Evolutionary conservation across 768 basidiomycete species (phyloP).

Genomic region (Hygrophoropsis aurantiaca): DNA sequence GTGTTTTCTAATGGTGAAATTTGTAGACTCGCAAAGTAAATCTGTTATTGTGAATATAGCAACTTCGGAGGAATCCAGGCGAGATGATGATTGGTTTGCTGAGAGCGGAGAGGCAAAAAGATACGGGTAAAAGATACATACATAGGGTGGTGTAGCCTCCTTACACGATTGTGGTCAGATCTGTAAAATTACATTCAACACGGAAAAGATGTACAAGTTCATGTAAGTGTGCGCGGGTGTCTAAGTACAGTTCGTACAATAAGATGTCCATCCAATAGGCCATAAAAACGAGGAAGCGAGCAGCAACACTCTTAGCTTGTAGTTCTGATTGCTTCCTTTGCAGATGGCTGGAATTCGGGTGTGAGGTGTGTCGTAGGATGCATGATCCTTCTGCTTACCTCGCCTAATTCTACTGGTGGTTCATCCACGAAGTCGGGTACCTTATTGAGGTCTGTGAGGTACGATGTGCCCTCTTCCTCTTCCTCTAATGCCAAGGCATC

Average conservation of each 20-base stretch:
- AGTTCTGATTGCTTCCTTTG: slow-evolving; percentile 57
- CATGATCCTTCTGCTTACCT: slow-evolving; percentile 41
- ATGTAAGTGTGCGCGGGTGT: no score
- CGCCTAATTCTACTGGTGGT: slow-evolving; percentile 66
- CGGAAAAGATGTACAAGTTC: no score
- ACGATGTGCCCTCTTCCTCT: slow-evolving; percentile 88
- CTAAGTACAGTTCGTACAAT: slow-evolving; percentile 8
- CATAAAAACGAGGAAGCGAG: no score
- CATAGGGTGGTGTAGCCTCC: slow-evolving; percentile 2
- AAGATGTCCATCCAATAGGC: no score
- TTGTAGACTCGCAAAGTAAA: slow-evolving; percentile 80
- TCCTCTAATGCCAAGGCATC: slow-evolving; percentile 91
- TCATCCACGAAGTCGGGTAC: slow-evolving; percentile 93
- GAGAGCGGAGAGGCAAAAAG: slow-evolving; percentile 51
- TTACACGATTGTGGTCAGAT: no score
- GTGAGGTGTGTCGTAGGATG: background rate
- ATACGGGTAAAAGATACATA: slow-evolving; percentile 52
- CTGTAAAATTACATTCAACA: no score
- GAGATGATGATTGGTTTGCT: slow-evolving; percentile 78
- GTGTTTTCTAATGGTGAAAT: no score
- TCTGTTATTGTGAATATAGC: slow-evolving; percentile 78
- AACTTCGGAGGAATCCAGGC: slow-evolving; percentile 52
- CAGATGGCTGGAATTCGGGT: slow-evolving; percentile 35
- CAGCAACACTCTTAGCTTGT: slow-evolving; percentile 38
- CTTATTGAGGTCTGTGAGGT: slow-evolving; percentile 83